phyloP scores from a whole-genome alignment of 2,329 filamentous ascomycete genomes.

The Domatiomyces catenatus region DNA sequence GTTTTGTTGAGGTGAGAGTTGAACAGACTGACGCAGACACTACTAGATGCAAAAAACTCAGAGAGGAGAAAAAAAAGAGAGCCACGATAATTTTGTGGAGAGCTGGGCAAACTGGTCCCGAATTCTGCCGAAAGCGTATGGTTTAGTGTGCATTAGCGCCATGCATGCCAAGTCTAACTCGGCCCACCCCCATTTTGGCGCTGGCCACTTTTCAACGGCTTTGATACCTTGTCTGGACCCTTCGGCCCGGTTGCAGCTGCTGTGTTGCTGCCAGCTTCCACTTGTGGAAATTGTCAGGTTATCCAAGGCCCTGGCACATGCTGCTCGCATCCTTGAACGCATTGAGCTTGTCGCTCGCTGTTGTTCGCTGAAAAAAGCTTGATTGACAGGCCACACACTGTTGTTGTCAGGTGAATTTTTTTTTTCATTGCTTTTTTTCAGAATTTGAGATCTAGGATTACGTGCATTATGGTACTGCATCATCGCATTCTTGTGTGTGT shows the following conservation, averaged over 20 bases:
- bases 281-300: background rate
- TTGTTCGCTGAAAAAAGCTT: no score
- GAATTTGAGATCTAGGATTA: no score
- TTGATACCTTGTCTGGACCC: background rate
- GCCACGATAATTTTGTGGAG: background rate
- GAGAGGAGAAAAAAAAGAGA: background rate
- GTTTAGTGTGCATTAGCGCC: background rate
- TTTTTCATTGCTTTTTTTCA: no score
- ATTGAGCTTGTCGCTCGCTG: no score
- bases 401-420: no score
- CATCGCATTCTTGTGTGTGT: background rate
- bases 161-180: background rate
- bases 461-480: no score
- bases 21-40: background rate
- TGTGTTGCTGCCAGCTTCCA: background rate
- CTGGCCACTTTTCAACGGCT: background rate
- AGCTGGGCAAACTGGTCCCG: background rate
- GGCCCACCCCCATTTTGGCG: background rate
- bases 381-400: no score
- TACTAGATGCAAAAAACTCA: background rate
- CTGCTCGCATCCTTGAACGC: background rate
- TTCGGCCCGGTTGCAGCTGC: background rate
- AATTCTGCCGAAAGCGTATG: background rate
- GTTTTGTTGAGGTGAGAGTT: background rate
- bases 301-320: background rate